Evolutionary conservation across 805 yeast genomes (phyloP).

Genomic region (Zygosaccharomyces gambellarensis): DNA sequence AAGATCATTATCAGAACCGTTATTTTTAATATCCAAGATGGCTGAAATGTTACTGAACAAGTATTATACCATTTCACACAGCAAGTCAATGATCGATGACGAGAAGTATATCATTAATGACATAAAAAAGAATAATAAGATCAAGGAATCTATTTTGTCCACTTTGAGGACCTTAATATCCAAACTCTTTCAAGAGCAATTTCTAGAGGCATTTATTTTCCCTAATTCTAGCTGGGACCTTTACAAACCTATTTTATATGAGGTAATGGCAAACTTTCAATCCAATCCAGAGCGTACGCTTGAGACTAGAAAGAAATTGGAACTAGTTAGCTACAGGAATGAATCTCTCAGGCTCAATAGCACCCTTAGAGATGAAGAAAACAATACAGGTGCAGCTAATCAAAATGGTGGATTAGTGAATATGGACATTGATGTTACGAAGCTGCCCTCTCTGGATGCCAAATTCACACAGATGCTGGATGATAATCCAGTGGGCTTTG

Average conservation of each 20-base stretch:
- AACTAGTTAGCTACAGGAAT: conserved; percentile 59
- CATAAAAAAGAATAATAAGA: conserved; percentile 33
- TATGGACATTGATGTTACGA: conserved; percentile 31
- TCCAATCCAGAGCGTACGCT: conserved; percentile 32
- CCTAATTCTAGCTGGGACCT: conserved; percentile 56
- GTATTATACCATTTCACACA: conserved; percentile 37
- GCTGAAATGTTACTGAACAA: conserved; percentile 55
- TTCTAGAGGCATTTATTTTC: conserved; percentile 53
- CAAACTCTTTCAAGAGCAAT: conserved; percentile 31
- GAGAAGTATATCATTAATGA: conserved; percentile 38
- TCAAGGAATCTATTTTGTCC: conserved; percentile 24
- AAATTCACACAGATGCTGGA: conserved; percentile 26
- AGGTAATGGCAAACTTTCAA: conserved; percentile 20
- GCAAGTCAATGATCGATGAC: conserved; percentile 35
- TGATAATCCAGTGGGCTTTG: conserved; percentile 27
- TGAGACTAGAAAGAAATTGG: conserved; percentile 44
- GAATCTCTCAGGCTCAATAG: conserved; percentile 61
- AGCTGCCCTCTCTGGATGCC: conserved; percentile 22
- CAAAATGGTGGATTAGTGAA: conserved; percentile 31
- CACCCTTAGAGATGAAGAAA: conserved; percentile 28
- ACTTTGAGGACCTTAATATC: conserved; percentile 30
- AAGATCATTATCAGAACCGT: conserved; percentile 9
- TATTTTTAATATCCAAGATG: conserved; percentile 55
- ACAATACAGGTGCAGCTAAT: conserved; percentile 32
- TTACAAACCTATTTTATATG: conserved; percentile 46